phyloP scores from a whole-genome alignment of 805 yeast genomes.

The Maudiozyma barnettii region DNA sequence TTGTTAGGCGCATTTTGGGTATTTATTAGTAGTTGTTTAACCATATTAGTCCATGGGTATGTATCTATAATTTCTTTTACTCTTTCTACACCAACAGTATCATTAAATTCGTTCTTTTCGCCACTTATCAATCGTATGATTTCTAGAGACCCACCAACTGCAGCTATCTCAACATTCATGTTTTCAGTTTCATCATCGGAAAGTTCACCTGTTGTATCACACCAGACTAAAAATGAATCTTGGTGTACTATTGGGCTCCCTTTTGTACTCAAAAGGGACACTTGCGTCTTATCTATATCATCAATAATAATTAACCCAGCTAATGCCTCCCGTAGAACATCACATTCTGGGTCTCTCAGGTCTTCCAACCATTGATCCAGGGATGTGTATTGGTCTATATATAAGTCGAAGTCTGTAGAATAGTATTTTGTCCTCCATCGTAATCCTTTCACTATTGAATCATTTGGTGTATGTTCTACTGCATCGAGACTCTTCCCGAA shows the following conservation, averaged over 20 bases:
- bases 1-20: too few species aligned
- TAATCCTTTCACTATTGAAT: conserved; percentile 13
- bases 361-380: conserved; percentile 33
- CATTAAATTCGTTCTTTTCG: conserved; percentile 35
- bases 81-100: conserved; percentile 35
- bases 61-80: conserved; percentile 39
- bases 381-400: conserved; percentile 22
- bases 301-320: conserved; percentile 38
- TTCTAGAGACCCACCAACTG: conserved; percentile 11
- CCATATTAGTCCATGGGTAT: conserved; percentile 36
- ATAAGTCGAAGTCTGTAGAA: conserved; percentile 20
- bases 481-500: conserved; percentile 2
- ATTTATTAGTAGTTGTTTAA: not conserved
- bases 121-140: conserved; percentile 1
- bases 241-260: not conserved
- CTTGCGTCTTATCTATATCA: not conserved
- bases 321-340: conserved; percentile 35
- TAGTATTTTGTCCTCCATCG: conserved; percentile 28
- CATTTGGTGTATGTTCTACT: not conserved
- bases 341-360: conserved; percentile 29
- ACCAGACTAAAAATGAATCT: conserved; percentile 3
- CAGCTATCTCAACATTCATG: conserved; percentile 25
- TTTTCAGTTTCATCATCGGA: not conserved
- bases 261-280: not conserved
- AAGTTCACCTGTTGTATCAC: not conserved